These are phyloP conservation scores for Tritrichomonas foetus DNA, from an alignment of 208 protist species.

Conservation along the genomic window DNA sequence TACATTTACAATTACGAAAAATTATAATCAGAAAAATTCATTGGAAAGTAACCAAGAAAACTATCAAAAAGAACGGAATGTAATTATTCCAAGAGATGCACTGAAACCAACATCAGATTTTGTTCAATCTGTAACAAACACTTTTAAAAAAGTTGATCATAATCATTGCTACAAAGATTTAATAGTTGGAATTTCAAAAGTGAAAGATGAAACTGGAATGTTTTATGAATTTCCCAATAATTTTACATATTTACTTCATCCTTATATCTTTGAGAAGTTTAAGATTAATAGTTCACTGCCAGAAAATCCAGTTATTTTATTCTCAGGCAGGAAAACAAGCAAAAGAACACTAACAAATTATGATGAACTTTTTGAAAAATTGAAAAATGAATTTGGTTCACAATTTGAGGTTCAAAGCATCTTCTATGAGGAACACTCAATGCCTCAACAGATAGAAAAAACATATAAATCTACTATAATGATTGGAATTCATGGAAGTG, in stretches of 20 bases:
- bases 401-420: background rate
- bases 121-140: background rate
- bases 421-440: background rate
- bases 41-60: no score
- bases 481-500: constrained; percentile 27
- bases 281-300: background rate
- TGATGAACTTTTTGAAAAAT: background rate
- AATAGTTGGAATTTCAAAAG: background rate
- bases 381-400: background rate
- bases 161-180: background rate
- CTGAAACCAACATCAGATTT: background rate
- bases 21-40: no score
- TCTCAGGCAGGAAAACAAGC: background rate
- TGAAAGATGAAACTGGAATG: background rate
- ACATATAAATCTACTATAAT: background rate
- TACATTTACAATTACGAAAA: background rate
- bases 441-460: background rate
- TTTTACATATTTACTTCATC: background rate
- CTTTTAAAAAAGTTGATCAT: background rate
- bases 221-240: background rate
- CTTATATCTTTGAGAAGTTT: background rate
- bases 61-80: background rate
- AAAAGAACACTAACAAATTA: background rate
- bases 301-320: background rate
- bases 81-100: background rate